These are phyloP conservation scores for Leccinellum luteum DNA, from an alignment of 768 basidiomycete genomes.

Conservation along the genomic window DNA sequence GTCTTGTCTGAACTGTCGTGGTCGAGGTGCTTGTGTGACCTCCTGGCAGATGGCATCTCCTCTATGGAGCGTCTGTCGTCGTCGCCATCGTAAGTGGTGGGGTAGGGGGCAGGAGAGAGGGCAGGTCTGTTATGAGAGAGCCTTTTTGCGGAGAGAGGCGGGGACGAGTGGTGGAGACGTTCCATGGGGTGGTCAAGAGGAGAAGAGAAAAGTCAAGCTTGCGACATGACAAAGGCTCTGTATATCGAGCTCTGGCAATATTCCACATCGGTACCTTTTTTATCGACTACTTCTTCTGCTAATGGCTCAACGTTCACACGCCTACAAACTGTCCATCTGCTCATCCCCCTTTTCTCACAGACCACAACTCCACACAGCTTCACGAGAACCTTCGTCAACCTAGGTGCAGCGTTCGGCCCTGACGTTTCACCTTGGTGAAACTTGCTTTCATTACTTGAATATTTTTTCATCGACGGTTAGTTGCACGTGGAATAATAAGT, in stretches of 20 bases:
- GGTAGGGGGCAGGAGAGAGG: slow-evolving; percentile 10
- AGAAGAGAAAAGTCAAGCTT: slow-evolving; percentile 34
- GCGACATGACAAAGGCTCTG: slow-evolving; percentile 39
- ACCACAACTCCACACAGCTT: neutral
- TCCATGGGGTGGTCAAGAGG: slow-evolving; percentile 27
- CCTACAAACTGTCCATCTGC: slow-evolving; percentile 3
- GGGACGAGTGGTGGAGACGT: slow-evolving; percentile 13
- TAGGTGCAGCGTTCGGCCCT: neutral
- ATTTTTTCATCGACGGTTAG: slow-evolving; percentile 10
- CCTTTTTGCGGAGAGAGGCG: slow-evolving; percentile 13
- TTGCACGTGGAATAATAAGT: slow-evolving; percentile 21
- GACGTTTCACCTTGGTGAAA: neutral
- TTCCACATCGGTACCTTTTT: slow-evolving; percentile 40
- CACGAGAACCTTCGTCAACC: neutral
- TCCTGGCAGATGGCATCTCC: slow-evolving; percentile 25
- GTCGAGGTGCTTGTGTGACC: slow-evolving; percentile 24
- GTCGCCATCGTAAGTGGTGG: slow-evolving; percentile 16
- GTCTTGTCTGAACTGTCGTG: slow-evolving; percentile 24
- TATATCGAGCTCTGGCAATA: slow-evolving; percentile 39
- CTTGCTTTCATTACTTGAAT: too few species aligned
- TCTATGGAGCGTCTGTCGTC: slow-evolving; percentile 21
- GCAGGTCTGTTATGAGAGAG: slow-evolving; percentile 7
- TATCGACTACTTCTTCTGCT: slow-evolving; percentile 26
- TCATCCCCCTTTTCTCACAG: neutral
- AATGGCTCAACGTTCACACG: slow-evolving; percentile 32